phyloP scores from a whole-genome alignment of 2,329 filamentous ascomycete species.

The Botrytis fabae region DNA sequence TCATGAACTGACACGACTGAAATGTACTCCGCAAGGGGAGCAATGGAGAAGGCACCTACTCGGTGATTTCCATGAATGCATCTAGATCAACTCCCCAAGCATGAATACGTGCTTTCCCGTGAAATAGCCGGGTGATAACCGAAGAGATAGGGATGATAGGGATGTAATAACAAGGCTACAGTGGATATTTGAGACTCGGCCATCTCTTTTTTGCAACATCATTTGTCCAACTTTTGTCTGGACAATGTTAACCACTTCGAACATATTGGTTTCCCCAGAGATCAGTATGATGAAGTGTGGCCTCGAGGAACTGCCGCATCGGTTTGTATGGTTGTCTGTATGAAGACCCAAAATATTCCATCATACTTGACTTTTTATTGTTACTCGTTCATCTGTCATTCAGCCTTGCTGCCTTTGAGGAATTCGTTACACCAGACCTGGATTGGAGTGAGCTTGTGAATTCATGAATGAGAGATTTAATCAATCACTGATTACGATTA shows the following conservation, averaged over 20 bases:
- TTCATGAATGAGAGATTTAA: neutral
- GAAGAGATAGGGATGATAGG: constrained; percentile 10
- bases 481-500: neutral
- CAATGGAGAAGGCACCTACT: neutral
- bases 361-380: constrained; percentile 7
- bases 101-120: neutral
- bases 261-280: constrained; percentile 1
- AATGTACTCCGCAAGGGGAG: neutral
- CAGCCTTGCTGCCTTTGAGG: constrained; percentile 7
- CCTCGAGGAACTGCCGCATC: constrained; percentile 1
- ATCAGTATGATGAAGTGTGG: constrained; percentile 3
- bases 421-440: constrained; percentile 2
- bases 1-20: neutral
- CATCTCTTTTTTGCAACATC: neutral
- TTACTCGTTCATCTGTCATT: constrained; percentile 6
- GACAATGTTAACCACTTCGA: constrained; percentile 2
- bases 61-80: neutral
- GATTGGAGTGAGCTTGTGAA: neutral
- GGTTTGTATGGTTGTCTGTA: constrained; percentile 1
- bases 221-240: constrained; percentile 6
- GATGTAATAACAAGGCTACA: constrained; percentile 10
- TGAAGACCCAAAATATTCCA: neutral
- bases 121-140: constrained; percentile 11
- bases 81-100: neutral
- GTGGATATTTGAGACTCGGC: neutral